Base-by-base conservation (phyloP, 768 basidiomycete genomes). In the Gloeophyllum trabeum region DNA sequence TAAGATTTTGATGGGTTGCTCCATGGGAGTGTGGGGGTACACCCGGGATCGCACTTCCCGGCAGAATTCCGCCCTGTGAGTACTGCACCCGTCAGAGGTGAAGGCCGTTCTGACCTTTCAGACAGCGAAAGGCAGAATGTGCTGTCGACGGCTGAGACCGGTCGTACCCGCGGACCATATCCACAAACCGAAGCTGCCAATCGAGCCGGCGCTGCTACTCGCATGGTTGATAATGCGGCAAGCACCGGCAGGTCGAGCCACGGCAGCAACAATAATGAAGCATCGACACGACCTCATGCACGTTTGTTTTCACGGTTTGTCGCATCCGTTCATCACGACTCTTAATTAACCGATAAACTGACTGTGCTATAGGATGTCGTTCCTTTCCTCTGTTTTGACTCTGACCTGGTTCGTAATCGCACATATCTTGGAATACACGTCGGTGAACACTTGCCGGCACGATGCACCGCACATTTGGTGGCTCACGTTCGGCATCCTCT, bases 381-480 rank as follows among this genome's bases (percentile, higher is more conserved):
- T 81, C 42, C 61, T 84, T 51, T 73, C 73, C 13, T 81, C 85
- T 16, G 57, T 86, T 44, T 55, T 85, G 43, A 82, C 81, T n/a
- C 54, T 90, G 6, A 76, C 71, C 43, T 91, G 89, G 84, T 90
- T 90, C 51, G 57, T 90, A 21, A 80, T 77, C 14, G 83, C 86
- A 7, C 82, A 91, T 53, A 78, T 88, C 22, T 63, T 90, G 42
- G 71, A 78, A 46, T 90, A 88, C 52, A 82, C 82, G 13, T 82
- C 86, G 5, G 63, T 85, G 22, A 66, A 78, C 47, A 73, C 78
- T 13, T 91, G 88, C 44, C 79, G 88, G 16, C 60, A 67, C 44
- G 65, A 81, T 0, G 73, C 87, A 10, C 88, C 88, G 5, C 81
- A 88, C 49, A 62, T 90, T 24, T 91, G 87, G 87, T 91, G 85